phyloP scores from a whole-genome alignment of 2,329 filamentous ascomycete genomes.

The Phialemonium atrogriseum region DNA sequence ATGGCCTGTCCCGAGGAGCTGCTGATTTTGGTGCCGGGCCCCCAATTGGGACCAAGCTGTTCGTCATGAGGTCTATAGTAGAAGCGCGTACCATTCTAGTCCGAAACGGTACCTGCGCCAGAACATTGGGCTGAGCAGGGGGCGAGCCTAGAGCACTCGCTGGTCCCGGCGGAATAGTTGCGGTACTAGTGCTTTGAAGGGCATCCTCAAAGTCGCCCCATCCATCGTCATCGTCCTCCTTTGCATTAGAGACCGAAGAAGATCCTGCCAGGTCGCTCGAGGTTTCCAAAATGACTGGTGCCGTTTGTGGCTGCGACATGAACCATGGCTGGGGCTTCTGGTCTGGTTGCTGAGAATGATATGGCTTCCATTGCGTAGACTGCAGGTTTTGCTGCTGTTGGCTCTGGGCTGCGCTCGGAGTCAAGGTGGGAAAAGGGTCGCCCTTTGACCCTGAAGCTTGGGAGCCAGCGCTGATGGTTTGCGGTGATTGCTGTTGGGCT shows the following conservation, averaged over 20 bases:
- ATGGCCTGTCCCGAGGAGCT: conserved; percentile 11
- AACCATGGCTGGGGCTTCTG: conserved; percentile 7
- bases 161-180: too few relatives aligned
- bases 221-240: conserved; percentile 49
- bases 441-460: conserved; percentile 9
- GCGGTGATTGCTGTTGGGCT: conserved; percentile 16
- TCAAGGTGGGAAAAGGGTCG: conserved; percentile 24
- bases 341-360: conserved; percentile 11
- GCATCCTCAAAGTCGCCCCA: conserved; percentile 63
- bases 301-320: conserved; percentile 6
- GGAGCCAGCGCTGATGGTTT: conserved; percentile 7
- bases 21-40: conserved; percentile 11
- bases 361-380: conserved; percentile 16
- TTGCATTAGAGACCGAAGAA: conserved; percentile 10
- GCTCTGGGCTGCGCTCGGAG: conserved; percentile 10
- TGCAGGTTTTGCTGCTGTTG: conserved; percentile 9
- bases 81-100: conserved; percentile 34
- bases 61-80: conserved; percentile 45
- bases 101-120: too few relatives aligned
- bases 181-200: too few relatives aligned
- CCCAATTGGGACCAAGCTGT: conserved; percentile 37
- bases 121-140: too few relatives aligned
- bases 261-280: conserved; percentile 16
- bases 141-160: too few relatives aligned
- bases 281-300: conserved; percentile 7